Conservation (phyloP, 192 early-diverging fungal species). For the Pilobolus umbonatus region DNA sequence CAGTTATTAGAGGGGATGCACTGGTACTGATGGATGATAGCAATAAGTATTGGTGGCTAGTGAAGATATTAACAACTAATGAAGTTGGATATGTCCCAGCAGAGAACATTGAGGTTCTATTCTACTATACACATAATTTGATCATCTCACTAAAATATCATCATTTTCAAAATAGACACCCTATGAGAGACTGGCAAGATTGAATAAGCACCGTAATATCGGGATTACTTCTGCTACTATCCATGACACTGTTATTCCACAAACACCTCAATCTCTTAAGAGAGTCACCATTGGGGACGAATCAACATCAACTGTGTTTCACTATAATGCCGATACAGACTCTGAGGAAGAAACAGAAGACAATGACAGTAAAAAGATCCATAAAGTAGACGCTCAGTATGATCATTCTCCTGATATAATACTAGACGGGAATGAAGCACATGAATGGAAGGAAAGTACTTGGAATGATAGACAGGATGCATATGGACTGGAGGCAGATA, state of each 20-base stretch:
- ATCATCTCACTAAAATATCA: not conserved
- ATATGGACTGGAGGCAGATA: too few species aligned
- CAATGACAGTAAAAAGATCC: slow-evolving; percentile 35
- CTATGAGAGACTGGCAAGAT: slow-evolving; percentile 66
- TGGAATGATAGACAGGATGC: too few species aligned
- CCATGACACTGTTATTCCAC: slow-evolving; percentile 1
- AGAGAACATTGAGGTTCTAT: slow-evolving; percentile 70
- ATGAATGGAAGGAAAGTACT: not conserved
- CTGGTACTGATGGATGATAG: slow-evolving; percentile 72
- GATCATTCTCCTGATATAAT: too few species aligned
- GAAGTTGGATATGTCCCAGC: slow-evolving; percentile 83
- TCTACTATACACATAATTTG: not conserved
- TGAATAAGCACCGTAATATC: slow-evolving; percentile 71
- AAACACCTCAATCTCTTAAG: not conserved
- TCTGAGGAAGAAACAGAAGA: slow-evolving; percentile 22
- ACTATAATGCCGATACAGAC: slow-evolving; percentile 32
- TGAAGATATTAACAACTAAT: slow-evolving; percentile 54
- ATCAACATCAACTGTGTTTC: slow-evolving; percentile 23
- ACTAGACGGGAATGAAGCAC: slow-evolving; percentile 24
- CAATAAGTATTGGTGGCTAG: slow-evolving; percentile 77
- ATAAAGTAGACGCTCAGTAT: slow-evolving; percentile 28
- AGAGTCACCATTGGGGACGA: slow-evolving; percentile 20
- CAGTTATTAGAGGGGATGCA: slow-evolving; percentile 64
- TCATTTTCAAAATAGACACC: slow-evolving; percentile 51
- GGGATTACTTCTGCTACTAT: slow-evolving; percentile 30